These are phyloP conservation scores for Helminthosporium solani DNA, from an alignment of 2,329 filamentous ascomycete genomes.

Conservation along the genomic window DNA sequence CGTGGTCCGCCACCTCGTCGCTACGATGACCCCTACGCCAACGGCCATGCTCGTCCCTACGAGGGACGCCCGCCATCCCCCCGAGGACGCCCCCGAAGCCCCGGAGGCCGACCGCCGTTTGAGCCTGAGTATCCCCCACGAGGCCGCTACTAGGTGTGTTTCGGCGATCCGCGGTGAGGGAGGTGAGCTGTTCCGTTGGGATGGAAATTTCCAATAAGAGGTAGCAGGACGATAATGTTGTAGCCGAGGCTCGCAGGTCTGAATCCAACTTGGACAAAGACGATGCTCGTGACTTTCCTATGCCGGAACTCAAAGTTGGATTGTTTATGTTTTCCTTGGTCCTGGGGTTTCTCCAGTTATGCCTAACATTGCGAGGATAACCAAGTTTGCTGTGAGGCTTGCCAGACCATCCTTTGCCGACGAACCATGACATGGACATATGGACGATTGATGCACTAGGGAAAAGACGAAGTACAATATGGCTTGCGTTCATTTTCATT, in stretches of 20 bases:
- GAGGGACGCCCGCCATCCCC: conserved; percentile 51
- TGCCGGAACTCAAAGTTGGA: background rate
- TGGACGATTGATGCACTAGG: no score
- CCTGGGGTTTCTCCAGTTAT: background rate
- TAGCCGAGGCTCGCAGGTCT: no score
- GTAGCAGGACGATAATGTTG: no score
- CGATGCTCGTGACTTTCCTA: background rate
- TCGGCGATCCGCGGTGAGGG: no score
- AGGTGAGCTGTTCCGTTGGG: no score
- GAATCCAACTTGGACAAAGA: no score
- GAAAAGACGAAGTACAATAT: no score
- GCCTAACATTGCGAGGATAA: background rate
- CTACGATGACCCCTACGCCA: conserved; percentile 61
- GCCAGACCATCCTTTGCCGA: no score
- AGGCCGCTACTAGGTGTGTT: conserved; percentile 28
- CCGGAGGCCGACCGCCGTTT: conserved; percentile 62
- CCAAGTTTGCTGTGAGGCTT: no score
- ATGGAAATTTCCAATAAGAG: no score
- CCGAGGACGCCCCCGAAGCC: conserved; percentile 46
- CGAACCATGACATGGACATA: no score
- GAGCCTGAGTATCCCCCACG: conserved; percentile 50
- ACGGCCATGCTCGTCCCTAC: conserved; percentile 58
- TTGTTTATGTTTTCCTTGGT: background rate
- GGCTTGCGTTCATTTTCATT: no score
- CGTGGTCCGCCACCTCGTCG: conserved; percentile 56